Evolutionary conservation across 1,139 yeast genomes (phyloP).

Genomic region (Suhomyces anneliseae): DNA sequence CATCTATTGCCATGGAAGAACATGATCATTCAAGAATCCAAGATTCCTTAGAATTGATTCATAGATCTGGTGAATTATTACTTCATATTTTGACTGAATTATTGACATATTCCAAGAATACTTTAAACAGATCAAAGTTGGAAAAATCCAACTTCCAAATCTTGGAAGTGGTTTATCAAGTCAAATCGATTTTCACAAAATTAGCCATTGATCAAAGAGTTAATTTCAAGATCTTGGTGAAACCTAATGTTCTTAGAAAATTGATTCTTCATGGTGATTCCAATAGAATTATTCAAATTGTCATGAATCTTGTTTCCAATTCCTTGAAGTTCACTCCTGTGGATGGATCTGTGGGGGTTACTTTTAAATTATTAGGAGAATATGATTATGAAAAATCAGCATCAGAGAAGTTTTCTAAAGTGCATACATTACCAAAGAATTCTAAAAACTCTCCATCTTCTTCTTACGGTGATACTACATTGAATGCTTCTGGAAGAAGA

Average conservation of each 20-base stretch:
- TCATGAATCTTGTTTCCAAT: slow-evolving; percentile 84
- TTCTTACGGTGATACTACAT: slow-evolving; percentile 6
- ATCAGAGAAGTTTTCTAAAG: slow-evolving; percentile 30
- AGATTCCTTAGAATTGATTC: slow-evolving; percentile 69
- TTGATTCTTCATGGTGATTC: slow-evolving; percentile 80
- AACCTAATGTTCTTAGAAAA: slow-evolving; percentile 61
- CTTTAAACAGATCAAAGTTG: slow-evolving; percentile 79
- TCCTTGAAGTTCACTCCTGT: slow-evolving; percentile 87
- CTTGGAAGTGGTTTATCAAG: slow-evolving; percentile 76
- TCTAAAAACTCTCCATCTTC: slow-evolving; percentile 8
- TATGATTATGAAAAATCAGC: slow-evolving; percentile 54
- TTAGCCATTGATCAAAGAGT: slow-evolving; percentile 80
- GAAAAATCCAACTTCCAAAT: slow-evolving; percentile 79
- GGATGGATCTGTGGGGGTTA: slow-evolving; percentile 75
- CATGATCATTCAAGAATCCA: slow-evolving; percentile 63
- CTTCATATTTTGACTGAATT: slow-evolving; percentile 86
- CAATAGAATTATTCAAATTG: slow-evolving; percentile 80
- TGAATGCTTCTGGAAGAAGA: background rate
- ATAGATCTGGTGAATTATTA: slow-evolving; percentile 83
- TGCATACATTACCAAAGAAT: slow-evolving; percentile 21
- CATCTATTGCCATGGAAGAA: slow-evolving; percentile 90
- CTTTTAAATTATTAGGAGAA: slow-evolving; percentile 66
- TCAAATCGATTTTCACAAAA: slow-evolving; percentile 83
- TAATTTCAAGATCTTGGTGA: slow-evolving; percentile 52
- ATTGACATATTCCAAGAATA: slow-evolving; percentile 85